phyloP scores from a whole-genome alignment of 768 basidiomycete species.

The Pisolithus orientalis region DNA sequence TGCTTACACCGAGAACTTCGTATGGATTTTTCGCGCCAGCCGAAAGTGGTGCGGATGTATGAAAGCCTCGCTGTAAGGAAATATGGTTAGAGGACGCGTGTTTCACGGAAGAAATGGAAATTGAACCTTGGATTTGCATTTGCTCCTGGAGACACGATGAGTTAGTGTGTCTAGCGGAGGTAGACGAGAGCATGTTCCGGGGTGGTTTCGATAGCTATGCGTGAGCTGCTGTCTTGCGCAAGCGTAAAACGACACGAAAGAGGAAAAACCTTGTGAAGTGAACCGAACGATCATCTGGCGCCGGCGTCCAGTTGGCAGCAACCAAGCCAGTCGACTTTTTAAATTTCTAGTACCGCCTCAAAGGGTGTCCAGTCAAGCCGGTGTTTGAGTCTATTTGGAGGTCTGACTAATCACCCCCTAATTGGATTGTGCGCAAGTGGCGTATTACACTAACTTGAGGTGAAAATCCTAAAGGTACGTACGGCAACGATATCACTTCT shows the following conservation, averaged over 20 bases:
- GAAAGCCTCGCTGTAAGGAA: constrained; percentile 60
- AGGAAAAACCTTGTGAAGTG: constrained; percentile 40
- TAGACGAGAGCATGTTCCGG: constrained; percentile 31
- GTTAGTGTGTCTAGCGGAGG: constrained; percentile 9
- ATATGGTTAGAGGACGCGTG: constrained; percentile 14
- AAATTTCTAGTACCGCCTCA: too few relatives aligned
- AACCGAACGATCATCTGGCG: constrained; percentile 47
- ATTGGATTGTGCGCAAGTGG: too few relatives aligned
- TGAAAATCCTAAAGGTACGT: too few relatives aligned
- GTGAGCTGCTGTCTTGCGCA: constrained; percentile 38
- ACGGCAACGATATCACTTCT: too few relatives aligned
- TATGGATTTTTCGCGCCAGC: constrained; percentile 80
- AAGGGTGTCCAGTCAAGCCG: too few relatives aligned
- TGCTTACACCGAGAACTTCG: constrained; percentile 79
- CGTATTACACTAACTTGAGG: too few relatives aligned
- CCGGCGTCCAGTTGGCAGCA: not conserved
- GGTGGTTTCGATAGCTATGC: constrained; percentile 30
- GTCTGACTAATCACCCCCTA: too few relatives aligned
- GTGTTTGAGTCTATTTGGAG: not conserved
- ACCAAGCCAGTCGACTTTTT: not conserved
- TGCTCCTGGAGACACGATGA: constrained; percentile 13
- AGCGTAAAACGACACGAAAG: constrained; percentile 52
- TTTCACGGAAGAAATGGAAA: constrained; percentile 3
- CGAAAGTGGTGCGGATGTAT: constrained; percentile 51
- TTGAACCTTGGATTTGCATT: constrained; percentile 35